Evolutionary conservation across 2,329 filamentous ascomycete genomes (phyloP), one percentile per base, ranked within the genome.

Genomic region (Akanthomyces lecanii): DNA sequence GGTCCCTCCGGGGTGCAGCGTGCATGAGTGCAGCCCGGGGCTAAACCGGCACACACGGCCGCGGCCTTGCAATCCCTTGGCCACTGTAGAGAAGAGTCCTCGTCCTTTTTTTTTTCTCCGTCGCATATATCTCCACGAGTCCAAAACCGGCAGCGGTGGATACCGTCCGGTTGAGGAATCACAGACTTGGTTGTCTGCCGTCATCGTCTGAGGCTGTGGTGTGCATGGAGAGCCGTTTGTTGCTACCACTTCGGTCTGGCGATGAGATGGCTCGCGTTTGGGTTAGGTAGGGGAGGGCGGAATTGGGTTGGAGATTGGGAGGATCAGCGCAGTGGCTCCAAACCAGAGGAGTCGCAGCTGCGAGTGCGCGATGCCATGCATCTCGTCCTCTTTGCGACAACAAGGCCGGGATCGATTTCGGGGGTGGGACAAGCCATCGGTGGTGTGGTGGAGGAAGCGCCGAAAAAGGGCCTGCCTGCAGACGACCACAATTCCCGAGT

Each of bases 291-390:
- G 11, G n/a, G 25, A 28, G 12, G 5, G 28, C 21, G 23, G 25
- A 4, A 38, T 23, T 38, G 21, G 12, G 5, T 42, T 21, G 18
- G 45, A 54, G 21, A 50, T 61, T 47, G 10, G n/a, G 45, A 52
- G 61, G 61, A 63, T 57, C 54, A 18, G 53, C 38, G 28, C 23
- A 28, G 45, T 45, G 52, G 45, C 38, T 44, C 53, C 53, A 63
- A 63, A 63, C 61, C 42, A 44, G 61, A 63, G 12, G 18, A 63
- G 61, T 63, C 53, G 53, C 53, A 63, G 61, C 53, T 57, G 50
- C 28, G n/a, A 38, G 44, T 23, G 47, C 58, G 36, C 21, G 47
- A 61, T 42, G 57, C 55, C 44, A 48, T 57, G 54, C 40, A 58
- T 48, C 42, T 56, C 42, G 33, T 36, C 33, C 33, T 36, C 3